Evolutionary conservation across 306 rosid species (phyloP).

Genomic region (Bauhinia variegata): DNA sequence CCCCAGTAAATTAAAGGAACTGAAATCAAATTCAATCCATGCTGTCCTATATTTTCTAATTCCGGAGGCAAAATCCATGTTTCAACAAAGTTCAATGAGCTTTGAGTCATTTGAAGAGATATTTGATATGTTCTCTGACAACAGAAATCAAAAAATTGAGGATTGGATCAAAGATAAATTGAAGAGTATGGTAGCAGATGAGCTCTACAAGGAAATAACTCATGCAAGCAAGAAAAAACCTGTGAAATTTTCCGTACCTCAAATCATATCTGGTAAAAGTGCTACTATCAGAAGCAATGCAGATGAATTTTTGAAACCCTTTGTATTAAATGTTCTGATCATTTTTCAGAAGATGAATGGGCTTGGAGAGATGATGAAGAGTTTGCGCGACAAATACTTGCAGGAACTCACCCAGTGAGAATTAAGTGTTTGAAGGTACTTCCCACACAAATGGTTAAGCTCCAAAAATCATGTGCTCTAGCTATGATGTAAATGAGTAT

Average conservation of each 20-base stretch:
- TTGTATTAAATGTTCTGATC: slow-evolving; percentile 9
- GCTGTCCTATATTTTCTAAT: slow-evolving; percentile 52
- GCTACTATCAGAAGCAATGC: background rate
- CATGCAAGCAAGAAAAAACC: slow-evolving; percentile 38
- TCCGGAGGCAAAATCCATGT: slow-evolving; percentile 41
- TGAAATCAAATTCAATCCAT: slow-evolving; percentile 47
- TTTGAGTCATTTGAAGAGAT: slow-evolving; percentile 59
- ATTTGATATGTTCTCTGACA: slow-evolving; percentile 45
- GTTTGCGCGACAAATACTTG: slow-evolving; percentile 82
- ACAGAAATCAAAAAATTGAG: slow-evolving; percentile 38
- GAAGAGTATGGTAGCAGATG: slow-evolving; percentile 45
- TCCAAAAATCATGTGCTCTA: slow-evolving; percentile 10
- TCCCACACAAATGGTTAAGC: background rate
- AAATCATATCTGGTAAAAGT: slow-evolving; percentile 52
- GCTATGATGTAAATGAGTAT: background rate
- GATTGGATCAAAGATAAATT: slow-evolving; percentile 49
- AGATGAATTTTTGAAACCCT: background rate
- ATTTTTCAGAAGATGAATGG: slow-evolving; percentile 49
- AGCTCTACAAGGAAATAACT: slow-evolving; percentile 43
- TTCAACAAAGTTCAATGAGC: slow-evolving; percentile 27
- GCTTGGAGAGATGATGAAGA: slow-evolving; percentile 75
- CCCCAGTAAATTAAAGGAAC: slow-evolving; percentile 55
- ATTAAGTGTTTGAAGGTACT: slow-evolving; percentile 57
- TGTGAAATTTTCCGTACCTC: slow-evolving; percentile 51
- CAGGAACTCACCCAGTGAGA: slow-evolving; percentile 71